These are phyloP conservation scores for Chalciporus sp. DNA, from an alignment of 1,284 basidiomycete genomes.

Conservation along the genomic window DNA sequence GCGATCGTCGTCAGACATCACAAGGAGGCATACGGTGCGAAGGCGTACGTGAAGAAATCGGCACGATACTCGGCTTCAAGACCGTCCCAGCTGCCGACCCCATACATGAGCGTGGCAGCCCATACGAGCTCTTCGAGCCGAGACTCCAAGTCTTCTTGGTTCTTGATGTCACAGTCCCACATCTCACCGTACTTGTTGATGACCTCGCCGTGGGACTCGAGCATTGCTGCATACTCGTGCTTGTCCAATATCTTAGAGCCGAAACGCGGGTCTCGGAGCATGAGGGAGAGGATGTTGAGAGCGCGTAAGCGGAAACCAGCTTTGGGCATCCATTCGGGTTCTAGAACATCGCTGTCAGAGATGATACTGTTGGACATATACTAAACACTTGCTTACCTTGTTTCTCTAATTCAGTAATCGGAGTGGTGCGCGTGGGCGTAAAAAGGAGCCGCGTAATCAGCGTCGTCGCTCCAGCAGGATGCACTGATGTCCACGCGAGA, in stretches of 20 bases:
- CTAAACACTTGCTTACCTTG: constrained; percentile 11
- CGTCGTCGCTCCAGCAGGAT: constrained; percentile 34
- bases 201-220: constrained; percentile 34
- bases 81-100: constrained; percentile 36
- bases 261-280: constrained; percentile 40
- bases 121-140: constrained; percentile 37
- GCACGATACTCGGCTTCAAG: constrained; percentile 28
- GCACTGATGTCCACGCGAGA: constrained; percentile 47
- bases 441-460: constrained; percentile 34
- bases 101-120: constrained; percentile 36
- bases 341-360: neutral
- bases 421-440: constrained; percentile 24
- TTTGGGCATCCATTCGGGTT: constrained; percentile 24
- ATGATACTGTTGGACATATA: neutral
- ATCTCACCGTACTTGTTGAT: constrained; percentile 33
- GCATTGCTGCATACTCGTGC: constrained; percentile 33
- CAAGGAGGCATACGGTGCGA: neutral
- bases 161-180: constrained; percentile 34
- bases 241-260: constrained; percentile 31
- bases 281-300: constrained; percentile 41
- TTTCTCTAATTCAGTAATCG: constrained; percentile 31
- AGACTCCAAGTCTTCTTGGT: constrained; percentile 28
- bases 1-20: constrained; percentile 34
- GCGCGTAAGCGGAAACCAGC: constrained; percentile 36
- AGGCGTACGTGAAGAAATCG: constrained; percentile 37